Percentiles rank a stretch among this genome's conserved stretches.
Conservation (phyloP, 2,329 filamentous ascomycete genomes). For the Lachnellula occidentalis region DNA sequence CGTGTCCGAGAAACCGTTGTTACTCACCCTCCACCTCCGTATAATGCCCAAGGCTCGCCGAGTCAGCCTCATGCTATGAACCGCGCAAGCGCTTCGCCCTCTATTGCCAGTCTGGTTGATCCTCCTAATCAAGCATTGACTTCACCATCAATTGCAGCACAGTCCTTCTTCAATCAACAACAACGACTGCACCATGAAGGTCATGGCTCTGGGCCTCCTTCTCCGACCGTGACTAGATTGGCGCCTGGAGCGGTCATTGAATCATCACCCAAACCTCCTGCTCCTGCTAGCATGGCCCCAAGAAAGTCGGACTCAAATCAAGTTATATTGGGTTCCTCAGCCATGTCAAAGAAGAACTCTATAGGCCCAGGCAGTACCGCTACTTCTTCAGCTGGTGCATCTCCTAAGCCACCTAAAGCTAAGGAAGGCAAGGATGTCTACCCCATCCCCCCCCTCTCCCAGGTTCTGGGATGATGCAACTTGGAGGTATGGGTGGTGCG, state of each 20-base stretch:
- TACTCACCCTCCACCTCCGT: slow-evolving; percentile 33
- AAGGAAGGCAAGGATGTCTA: slow-evolving; percentile 40
- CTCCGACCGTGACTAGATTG: slow-evolving; percentile 25
- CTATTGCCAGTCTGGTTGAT: slow-evolving; percentile 86
- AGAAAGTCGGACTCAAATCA: slow-evolving; percentile 12
- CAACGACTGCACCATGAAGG: slow-evolving; percentile 22
- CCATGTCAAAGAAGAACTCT: slow-evolving; percentile 31
- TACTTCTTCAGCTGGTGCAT: slow-evolving; percentile 45
- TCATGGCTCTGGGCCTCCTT: slow-evolving; percentile 26
- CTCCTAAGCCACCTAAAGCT: slow-evolving; percentile 48
- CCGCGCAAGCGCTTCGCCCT: slow-evolving; percentile 82
- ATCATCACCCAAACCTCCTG: slow-evolving; percentile 20
- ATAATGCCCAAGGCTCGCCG: slow-evolving; percentile 41
- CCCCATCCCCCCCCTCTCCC: slow-evolving; percentile 48
- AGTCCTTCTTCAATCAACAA: slow-evolving; percentile 33
- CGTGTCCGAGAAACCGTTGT: slow-evolving; percentile 57
- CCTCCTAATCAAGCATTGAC: slow-evolving; percentile 42
- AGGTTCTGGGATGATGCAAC: slow-evolving; percentile 57
- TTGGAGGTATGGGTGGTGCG: slow-evolving; percentile 46
- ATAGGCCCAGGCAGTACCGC: slow-evolving; percentile 42
- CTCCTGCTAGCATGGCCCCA: slow-evolving; percentile 9
- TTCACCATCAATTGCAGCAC: slow-evolving; percentile 28
- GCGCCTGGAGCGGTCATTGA: slow-evolving; percentile 19
- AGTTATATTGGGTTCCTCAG: slow-evolving; percentile 14
- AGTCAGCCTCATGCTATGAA: slow-evolving; percentile 45